Percentiles rank a stretch among this genome's conserved stretches.
phyloP scores from a whole-genome alignment of 257 asterid genomes.

The Cynanchum wilfordii region DNA sequence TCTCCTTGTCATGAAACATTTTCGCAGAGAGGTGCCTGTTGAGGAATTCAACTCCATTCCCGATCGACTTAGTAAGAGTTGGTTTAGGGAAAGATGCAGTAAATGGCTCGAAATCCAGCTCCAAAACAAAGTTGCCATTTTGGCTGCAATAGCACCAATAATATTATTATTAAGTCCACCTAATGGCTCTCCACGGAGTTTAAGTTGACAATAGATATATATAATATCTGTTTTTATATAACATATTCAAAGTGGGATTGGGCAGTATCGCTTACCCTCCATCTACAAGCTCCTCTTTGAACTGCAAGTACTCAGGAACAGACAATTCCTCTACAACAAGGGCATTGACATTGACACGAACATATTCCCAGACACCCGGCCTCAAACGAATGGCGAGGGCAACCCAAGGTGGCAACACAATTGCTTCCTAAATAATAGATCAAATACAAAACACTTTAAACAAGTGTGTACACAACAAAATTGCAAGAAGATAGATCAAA shows the following conservation, averaged over 20 bases:
- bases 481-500: not conserved
- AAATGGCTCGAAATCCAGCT: slow-evolving; percentile 93
- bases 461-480: slow-evolving; percentile 1
- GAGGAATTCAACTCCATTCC: slow-evolving; percentile 97
- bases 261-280: slow-evolving; percentile 46
- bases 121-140: slow-evolving; percentile 77
- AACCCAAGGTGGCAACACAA: slow-evolving; percentile 88
- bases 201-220: too few species aligned
- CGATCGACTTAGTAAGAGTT: slow-evolving; percentile 88
- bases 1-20: slow-evolving; percentile 91
- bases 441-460: not conserved
- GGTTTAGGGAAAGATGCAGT: slow-evolving; percentile 87
- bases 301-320: slow-evolving; percentile 73
- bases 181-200: too few species aligned
- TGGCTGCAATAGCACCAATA: slow-evolving; percentile 37
- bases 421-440: slow-evolving; percentile 53
- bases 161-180: too few species aligned
- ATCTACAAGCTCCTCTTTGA: slow-evolving; percentile 84
- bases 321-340: slow-evolving; percentile 70
- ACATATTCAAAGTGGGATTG: too few species aligned
- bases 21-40: slow-evolving; percentile 94
- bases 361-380: slow-evolving; percentile 94
- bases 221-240: too few species aligned
- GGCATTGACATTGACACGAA: slow-evolving; percentile 66
- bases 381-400: slow-evolving; percentile 90